These are phyloP conservation scores for Saccharomyces pastorianus DNA, from an alignment of 1,139 yeast genomes.

Conservation along the genomic window DNA sequence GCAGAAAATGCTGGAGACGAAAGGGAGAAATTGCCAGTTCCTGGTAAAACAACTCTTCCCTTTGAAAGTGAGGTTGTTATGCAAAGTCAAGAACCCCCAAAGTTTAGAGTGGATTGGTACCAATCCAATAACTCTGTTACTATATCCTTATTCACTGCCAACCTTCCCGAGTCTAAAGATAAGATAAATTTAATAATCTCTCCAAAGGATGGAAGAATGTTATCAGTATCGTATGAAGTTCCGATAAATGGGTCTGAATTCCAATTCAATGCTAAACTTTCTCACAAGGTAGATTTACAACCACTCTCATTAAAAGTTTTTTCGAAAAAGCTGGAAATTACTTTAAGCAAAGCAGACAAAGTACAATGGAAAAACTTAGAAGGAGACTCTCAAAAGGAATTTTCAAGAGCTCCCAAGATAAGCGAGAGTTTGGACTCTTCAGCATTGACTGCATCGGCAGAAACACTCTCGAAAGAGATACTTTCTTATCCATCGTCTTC, in stretches of 20 bases:
- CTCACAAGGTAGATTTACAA: slow-evolving; percentile 42
- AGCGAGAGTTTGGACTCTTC: background rate
- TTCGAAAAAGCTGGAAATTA: slow-evolving; percentile 69
- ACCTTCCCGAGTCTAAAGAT: slow-evolving; percentile 38
- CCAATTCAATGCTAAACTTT: slow-evolving; percentile 39
- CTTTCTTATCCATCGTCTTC: slow-evolving; percentile 58
- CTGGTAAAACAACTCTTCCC: background rate
- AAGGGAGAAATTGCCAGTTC: background rate
- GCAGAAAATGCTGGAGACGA: background rate
- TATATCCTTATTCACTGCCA: slow-evolving; percentile 65
- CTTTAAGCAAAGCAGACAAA: slow-evolving; percentile 30
- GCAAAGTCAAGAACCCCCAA: slow-evolving; percentile 17
- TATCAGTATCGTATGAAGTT: slow-evolving; percentile 19
- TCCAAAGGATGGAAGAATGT: slow-evolving; percentile 14
- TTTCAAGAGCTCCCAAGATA: background rate
- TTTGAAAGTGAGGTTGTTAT: too few species aligned
- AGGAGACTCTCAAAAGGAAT: slow-evolving; percentile 3
- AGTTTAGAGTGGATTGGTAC: slow-evolving; percentile 72
- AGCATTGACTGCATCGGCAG: slow-evolving; percentile 2
- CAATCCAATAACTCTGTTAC: slow-evolving; percentile 55
- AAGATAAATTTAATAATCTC: slow-evolving; percentile 29
- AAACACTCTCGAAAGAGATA: background rate
- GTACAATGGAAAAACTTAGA: slow-evolving; percentile 37
- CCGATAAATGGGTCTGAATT: slow-evolving; percentile 33
- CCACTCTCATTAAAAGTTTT: slow-evolving; percentile 46